Percentiles rank a stretch among this genome's conserved stretches.
Evolutionary conservation across 257 asterid species (phyloP).

Genomic region (Asclepias syriaca): DNA sequence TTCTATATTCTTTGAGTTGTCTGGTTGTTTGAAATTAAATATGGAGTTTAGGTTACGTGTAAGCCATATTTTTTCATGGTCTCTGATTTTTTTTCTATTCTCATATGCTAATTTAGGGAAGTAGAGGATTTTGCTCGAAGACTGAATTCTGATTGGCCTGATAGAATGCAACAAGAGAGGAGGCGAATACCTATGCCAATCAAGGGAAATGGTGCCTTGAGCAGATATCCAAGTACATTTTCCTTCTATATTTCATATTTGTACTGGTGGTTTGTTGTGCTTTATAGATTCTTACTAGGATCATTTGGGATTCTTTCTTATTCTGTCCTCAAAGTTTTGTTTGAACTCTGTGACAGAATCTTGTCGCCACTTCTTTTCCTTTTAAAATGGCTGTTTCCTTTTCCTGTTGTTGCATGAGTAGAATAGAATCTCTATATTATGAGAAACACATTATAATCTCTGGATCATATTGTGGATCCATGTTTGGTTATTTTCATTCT

Average conservation of each 20-base stretch:
- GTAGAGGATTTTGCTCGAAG: slow-evolving; percentile 97
- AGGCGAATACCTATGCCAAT: slow-evolving; percentile 46
- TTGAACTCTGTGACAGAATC: neutral
- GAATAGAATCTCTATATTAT: neutral
- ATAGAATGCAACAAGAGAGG: slow-evolving; percentile 69
- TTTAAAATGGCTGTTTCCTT: neutral
- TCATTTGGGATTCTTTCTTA: neutral
- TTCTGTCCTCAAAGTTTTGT: neutral
- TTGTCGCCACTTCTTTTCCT: neutral
- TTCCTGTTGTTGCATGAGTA: neutral
- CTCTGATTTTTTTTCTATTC: neutral
- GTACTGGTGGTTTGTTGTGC: neutral
- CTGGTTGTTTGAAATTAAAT: neutral
- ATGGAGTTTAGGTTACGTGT: neutral
- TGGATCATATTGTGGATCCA: neutral
- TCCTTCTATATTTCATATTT: neutral
- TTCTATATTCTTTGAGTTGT: neutral
- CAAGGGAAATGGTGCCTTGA: slow-evolving; percentile 67
- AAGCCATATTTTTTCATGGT: neutral
- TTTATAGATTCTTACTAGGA: neutral
- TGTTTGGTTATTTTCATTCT: neutral
- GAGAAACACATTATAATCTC: neutral
- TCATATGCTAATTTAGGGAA: slow-evolving; percentile 47
- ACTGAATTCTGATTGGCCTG: slow-evolving; percentile 93
- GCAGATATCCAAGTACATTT: slow-evolving; percentile 51